Evolutionary conservation across 1,284 basidiomycete species (phyloP).

Genomic region (Ustilago shanxiensis): DNA sequence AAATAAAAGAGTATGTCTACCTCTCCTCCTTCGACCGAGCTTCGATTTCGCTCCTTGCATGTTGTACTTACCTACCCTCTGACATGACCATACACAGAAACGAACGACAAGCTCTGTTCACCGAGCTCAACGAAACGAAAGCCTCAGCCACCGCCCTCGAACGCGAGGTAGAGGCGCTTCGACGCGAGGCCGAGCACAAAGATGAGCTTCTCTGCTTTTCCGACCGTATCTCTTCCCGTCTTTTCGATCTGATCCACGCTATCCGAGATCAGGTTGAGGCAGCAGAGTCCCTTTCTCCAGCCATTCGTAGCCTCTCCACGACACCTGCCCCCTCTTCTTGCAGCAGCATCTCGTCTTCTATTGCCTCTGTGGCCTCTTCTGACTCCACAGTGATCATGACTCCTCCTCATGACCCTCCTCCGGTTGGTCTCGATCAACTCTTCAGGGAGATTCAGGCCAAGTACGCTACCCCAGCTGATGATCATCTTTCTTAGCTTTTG

Average conservation of each 20-base stretch:
- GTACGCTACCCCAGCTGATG: not conserved
- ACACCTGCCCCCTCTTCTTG: conserved; percentile 1
- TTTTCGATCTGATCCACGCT: conserved; percentile 26
- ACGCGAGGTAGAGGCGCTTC: conserved; percentile 16
- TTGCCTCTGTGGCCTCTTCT: too few relatives aligned
- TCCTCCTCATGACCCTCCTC: not conserved
- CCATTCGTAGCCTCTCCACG: conserved; percentile 30
- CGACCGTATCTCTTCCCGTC: conserved; percentile 27
- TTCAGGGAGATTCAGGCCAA: conserved; percentile 25
- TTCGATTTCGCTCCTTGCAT: too few relatives aligned
- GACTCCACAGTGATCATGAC: not conserved
- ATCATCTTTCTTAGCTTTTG: not conserved
- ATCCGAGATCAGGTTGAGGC: conserved; percentile 32
- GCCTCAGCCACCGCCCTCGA: conserved; percentile 1
- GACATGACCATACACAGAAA: conserved; percentile 16
- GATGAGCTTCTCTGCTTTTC: conserved; percentile 42
- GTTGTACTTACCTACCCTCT: not conserved
- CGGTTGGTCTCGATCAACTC: conserved; percentile 3
- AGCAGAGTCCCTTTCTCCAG: conserved; percentile 30
- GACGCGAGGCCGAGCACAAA: conserved; percentile 15
- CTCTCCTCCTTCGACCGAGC: not conserved
- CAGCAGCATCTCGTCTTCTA: not conserved
- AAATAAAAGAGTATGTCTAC: conserved; percentile 16
- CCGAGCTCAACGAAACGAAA: conserved; percentile 15
- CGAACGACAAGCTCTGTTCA: conserved; percentile 2